Evolutionary conservation across 192 early-diverging fungal genomes (phyloP).

Genomic region (Dispira parvispora): DNA sequence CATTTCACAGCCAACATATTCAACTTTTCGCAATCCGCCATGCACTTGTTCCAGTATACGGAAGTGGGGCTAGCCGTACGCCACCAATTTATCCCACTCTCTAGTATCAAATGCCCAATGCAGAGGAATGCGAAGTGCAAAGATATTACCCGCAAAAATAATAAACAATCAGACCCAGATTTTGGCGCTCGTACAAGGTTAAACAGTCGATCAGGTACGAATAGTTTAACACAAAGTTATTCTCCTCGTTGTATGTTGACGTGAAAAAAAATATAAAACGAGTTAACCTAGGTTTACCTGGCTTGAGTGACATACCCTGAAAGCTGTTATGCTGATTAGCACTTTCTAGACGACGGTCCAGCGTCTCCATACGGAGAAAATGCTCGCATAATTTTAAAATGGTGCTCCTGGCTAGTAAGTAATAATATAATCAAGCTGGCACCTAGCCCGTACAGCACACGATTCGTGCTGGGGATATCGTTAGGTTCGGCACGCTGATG

Average conservation of each 20-base stretch:
- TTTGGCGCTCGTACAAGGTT: constrained; percentile 89
- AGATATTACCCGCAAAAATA: constrained; percentile 98
- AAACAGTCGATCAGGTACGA: constrained; percentile 19
- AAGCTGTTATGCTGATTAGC: too few species aligned
- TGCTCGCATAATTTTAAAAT: constrained; percentile 97
- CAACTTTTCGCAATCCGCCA: constrained; percentile 69
- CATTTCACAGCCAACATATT: constrained; percentile 59
- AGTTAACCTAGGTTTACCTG: constrained; percentile 16
- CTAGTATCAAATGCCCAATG: constrained; percentile 88
- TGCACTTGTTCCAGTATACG: constrained; percentile 60
- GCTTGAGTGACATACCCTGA: constrained; percentile 16
- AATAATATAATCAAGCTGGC: constrained; percentile 97
- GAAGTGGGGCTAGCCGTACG: constrained; percentile 72
- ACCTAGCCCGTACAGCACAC: constrained; percentile 88
- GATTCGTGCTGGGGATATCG: constrained; percentile 82
- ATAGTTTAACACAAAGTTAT: constrained; percentile 83
- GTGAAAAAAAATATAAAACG: constrained; percentile 52
- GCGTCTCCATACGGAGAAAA: constrained; percentile 47
- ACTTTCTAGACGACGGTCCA: too few species aligned
- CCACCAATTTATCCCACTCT: constrained; percentile 73
- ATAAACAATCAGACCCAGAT: constrained; percentile 95
- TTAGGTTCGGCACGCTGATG: constrained; percentile 54
- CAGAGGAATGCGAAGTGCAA: constrained; percentile 86
- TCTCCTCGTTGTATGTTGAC: constrained; percentile 79
- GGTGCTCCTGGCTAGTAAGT: constrained; percentile 87